Conservation (phyloP, 768 basidiomycete genomes). For the Gautieria morchelliformis region DNA sequence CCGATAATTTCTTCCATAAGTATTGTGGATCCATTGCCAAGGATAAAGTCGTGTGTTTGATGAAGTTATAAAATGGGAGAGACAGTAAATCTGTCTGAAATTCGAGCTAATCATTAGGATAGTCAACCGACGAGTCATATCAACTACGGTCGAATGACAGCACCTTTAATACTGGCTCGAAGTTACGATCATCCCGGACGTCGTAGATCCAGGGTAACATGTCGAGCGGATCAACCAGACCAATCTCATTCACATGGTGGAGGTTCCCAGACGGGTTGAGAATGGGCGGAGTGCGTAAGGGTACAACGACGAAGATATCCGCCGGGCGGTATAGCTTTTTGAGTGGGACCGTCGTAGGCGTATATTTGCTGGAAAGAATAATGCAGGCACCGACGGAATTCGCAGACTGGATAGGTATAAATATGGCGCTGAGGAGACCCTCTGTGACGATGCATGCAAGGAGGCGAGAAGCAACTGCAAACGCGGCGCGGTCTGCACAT, state of each 20-base stretch:
- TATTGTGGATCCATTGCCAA: slow-evolving; percentile 22
- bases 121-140: no score
- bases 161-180: background rate
- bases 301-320: slow-evolving; percentile 40
- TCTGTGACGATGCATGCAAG: slow-evolving; percentile 43
- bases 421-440: slow-evolving; percentile 33
- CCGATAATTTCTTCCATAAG: slow-evolving; percentile 36
- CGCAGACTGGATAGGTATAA: slow-evolving; percentile 23
- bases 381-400: slow-evolving; percentile 26
- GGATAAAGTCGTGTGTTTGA: background rate
- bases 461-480: slow-evolving; percentile 39
- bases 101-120: background rate
- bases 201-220: slow-evolving; percentile 40
- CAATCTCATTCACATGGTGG: slow-evolving; percentile 21
- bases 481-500: slow-evolving; percentile 19
- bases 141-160: background rate
- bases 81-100: background rate
- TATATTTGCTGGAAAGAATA: slow-evolving; percentile 28
- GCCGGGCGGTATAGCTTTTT: slow-evolving; percentile 11
- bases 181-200: slow-evolving; percentile 7
- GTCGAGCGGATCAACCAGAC: slow-evolving; percentile 48
- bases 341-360: background rate
- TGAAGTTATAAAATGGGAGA: background rate
- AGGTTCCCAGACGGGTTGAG: slow-evolving; percentile 20
- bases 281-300: slow-evolving; percentile 37